These are phyloP conservation scores for Emmonsiellopsis sp. DNA, from an alignment of 2,329 filamentous ascomycete genomes.

Conservation along the genomic window DNA sequence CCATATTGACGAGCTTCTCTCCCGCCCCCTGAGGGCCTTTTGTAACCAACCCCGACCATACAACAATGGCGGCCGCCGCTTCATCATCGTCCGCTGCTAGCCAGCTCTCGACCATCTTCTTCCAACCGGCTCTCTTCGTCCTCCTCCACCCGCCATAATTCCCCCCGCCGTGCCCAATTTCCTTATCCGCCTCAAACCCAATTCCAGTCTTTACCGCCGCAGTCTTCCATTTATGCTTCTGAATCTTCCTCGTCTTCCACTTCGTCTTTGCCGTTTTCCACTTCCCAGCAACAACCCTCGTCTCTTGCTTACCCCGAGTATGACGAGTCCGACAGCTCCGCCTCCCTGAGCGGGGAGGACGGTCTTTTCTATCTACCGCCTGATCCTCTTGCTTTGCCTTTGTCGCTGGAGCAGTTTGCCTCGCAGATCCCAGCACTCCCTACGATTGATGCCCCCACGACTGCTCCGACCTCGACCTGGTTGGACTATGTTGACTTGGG, in stretches of 20 bases:
- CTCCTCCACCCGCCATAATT: slow-evolving; percentile 7
- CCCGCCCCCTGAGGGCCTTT: slow-evolving; percentile 3
- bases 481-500: slow-evolving; percentile 1
- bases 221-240: neutral
- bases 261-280: slow-evolving; percentile 1
- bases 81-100: neutral
- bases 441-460: neutral
- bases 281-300: neutral
- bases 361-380: neutral
- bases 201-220: neutral
- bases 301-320: neutral
- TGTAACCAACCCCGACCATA: slow-evolving; percentile 5
- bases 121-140: neutral
- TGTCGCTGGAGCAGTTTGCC: neutral
- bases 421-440: neutral
- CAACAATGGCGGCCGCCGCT: slow-evolving; percentile 4
- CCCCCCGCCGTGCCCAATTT: neutral
- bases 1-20: neutral
- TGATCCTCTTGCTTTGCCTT: neutral
- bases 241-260: neutral
- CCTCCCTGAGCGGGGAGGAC: neutral
- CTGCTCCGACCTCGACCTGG: neutral
- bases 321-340: neutral
- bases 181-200: neutral
- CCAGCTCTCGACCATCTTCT: neutral